Conservation (phyloP, 805 yeast species). For the Ogataea angusta region DNA sequence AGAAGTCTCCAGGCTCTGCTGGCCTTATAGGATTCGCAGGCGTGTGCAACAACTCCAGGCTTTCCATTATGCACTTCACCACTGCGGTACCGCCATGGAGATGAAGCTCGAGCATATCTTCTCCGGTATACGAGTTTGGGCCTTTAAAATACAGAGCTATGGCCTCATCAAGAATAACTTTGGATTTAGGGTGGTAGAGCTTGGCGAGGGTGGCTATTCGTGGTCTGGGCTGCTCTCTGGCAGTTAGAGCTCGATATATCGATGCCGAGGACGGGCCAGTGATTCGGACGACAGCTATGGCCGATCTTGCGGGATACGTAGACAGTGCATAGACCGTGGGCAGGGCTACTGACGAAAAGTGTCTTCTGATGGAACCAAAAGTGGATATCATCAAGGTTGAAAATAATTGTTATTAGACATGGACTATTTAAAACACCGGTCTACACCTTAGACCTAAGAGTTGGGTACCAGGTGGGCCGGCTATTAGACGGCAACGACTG, state of each 20-base stretch:
- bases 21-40: slow-evolving; percentile 53
- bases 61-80: slow-evolving; percentile 58
- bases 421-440: slow-evolving; percentile 3
- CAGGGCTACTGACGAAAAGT: neutral
- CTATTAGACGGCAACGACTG: neutral
- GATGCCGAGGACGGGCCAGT: slow-evolving; percentile 64
- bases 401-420: slow-evolving; percentile 3
- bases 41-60: slow-evolving; percentile 54
- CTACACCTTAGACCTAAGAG: slow-evolving; percentile 8
- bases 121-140: slow-evolving; percentile 89
- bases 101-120: slow-evolving; percentile 85
- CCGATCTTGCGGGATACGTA: slow-evolving; percentile 77
- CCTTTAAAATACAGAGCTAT: slow-evolving; percentile 62
- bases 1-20: slow-evolving; percentile 94
- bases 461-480: neutral
- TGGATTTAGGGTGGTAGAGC: slow-evolving; percentile 42
- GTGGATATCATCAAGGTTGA: neutral
- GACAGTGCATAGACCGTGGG: slow-evolving; percentile 88
- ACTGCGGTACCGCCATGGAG: slow-evolving; percentile 93
- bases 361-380: neutral
- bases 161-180: slow-evolving; percentile 68
- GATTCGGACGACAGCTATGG: slow-evolving; percentile 80
- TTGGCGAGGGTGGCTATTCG: slow-evolving; percentile 58
- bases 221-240: slow-evolving; percentile 39
- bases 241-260: slow-evolving; percentile 48